Evolutionary conservation across 345 rosid genomes (phyloP), one percentile per base, ranked within the genome.

Genomic region (Carallia brachiata): DNA sequence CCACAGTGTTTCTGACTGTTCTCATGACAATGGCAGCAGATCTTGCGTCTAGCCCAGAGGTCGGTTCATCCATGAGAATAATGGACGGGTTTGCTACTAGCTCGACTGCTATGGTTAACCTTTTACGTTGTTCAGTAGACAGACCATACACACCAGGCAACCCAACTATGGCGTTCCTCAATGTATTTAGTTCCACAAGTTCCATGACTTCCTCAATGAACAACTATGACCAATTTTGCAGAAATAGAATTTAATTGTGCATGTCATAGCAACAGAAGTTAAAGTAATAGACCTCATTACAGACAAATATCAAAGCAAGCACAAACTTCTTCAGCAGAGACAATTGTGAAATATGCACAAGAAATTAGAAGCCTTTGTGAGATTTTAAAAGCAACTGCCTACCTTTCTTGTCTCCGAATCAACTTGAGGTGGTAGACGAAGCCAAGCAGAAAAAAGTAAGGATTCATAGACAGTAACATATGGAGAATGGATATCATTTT

Each of bases 21-120:
- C 98, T 83, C 98, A 93, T 88, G 13, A 93, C 97, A 57, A 91
- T 91, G 32, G 98, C 98, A 53, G 98, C 97, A 55, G 96, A 97
- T 81, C 98, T 80, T 50, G 97, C 98, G 75, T 93, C 98, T 34
- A 93, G 82, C 47, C 98, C 98, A 31, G 98, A 93, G 69, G 98
- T 93, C 66, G 97, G 97, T 76, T 93, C 97, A 28, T 93, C 98
- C 98, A 93, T 88, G 83, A 93, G 90, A 67, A 90, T 89, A 54
- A 90, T 91, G 1, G 97, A 91, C 3, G 98, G 97, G 77, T 93
- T 93, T 30, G 97, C 96, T 69, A 93, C 98, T 2, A 91, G 85
- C 90, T 93, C 97, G 30, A 91, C 94, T 0, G 98, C 97, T 19
- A 91, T 91, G 28, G 98, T 93, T 13, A 93, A 83, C 80, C 98